Conservation (phyloP, 2,329 filamentous ascomycete genomes). For the Pseudogymnoascus sp. region DNA sequence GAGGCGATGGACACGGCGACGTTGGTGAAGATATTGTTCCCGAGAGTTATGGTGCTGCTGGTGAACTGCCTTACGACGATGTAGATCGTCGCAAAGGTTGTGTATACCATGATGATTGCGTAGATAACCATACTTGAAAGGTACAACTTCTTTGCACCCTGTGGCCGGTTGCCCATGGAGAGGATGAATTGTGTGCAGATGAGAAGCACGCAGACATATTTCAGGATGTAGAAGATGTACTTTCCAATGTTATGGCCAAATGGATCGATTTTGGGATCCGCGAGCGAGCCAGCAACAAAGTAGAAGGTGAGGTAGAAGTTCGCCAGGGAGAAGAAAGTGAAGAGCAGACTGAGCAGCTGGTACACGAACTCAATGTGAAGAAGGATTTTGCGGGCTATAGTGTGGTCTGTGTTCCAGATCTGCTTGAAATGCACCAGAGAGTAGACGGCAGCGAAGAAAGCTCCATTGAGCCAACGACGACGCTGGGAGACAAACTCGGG, state of each 20-base stretch:
- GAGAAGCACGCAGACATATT: slow-evolving; percentile 78
- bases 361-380: slow-evolving; percentile 94
- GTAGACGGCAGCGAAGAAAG: slow-evolving; percentile 97
- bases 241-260: slow-evolving; percentile 82
- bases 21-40: slow-evolving; percentile 90
- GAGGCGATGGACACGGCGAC: slow-evolving; percentile 83
- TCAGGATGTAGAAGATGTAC: slow-evolving; percentile 77
- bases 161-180: slow-evolving; percentile 89
- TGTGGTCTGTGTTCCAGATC: slow-evolving; percentile 90
- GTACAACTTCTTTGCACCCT: slow-evolving; percentile 89
- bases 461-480: slow-evolving; percentile 94
- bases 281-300: slow-evolving; percentile 88
- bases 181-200: slow-evolving; percentile 95
- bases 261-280: slow-evolving; percentile 73
- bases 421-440: slow-evolving; percentile 92
- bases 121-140: slow-evolving; percentile 84
- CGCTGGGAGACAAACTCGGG: slow-evolving; percentile 97
- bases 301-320: slow-evolving; percentile 99
- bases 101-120: slow-evolving; percentile 91
- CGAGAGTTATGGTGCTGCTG: slow-evolving; percentile 49
- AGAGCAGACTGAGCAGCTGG: slow-evolving; percentile 83
- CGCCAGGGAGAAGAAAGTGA: slow-evolving; percentile 96
- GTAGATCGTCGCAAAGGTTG: slow-evolving; percentile 79
- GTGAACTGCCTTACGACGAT: slow-evolving; percentile 78
- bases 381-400: slow-evolving; percentile 77